Conservation (phyloP, 495 filamentous ascomycete genomes). For the Neurospora terricola region DNA sequence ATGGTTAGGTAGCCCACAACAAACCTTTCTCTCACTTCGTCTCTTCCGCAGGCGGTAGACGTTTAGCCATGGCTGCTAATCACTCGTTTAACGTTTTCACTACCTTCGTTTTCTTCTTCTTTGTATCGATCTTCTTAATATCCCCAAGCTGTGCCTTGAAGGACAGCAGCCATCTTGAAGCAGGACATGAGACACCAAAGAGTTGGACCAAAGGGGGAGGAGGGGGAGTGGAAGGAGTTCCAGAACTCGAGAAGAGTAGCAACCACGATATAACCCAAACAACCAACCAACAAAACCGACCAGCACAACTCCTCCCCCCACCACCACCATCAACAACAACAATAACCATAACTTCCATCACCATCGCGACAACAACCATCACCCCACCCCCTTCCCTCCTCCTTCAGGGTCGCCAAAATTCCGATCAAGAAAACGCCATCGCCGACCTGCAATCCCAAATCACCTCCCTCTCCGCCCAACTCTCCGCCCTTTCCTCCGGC, state of each 20-base stretch:
- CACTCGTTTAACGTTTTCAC: conserved; percentile 4
- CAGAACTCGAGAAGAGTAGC: not conserved
- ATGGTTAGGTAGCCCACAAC: not conserved
- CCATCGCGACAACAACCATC: not conserved
- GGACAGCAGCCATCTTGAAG: not conserved
- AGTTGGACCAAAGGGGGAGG: not conserved
- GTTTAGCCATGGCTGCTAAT: conserved; percentile 4
- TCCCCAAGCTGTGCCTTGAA: conserved; percentile 17
- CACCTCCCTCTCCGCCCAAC: conserved; percentile 27
- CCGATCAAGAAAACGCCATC: conserved; percentile 25
- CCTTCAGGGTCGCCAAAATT: conserved; percentile 8
- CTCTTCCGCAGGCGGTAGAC: not conserved
- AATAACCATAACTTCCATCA: not conserved
- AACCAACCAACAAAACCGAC: too few species aligned
- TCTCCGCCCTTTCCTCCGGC: conserved; percentile 16
- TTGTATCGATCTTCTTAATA: conserved; percentile 6
- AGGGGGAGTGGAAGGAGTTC: not conserved
- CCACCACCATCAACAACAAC: not conserved
- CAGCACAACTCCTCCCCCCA: not conserved
- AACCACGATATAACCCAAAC: not conserved
- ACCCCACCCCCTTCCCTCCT: not conserved
- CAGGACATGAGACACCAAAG: not conserved
- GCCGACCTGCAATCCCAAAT: conserved; percentile 31
- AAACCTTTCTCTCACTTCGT: not conserved
- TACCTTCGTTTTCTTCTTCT: conserved; percentile 1